Conservation (phyloP, 306 rosid species). For the Senna tora region DNA sequence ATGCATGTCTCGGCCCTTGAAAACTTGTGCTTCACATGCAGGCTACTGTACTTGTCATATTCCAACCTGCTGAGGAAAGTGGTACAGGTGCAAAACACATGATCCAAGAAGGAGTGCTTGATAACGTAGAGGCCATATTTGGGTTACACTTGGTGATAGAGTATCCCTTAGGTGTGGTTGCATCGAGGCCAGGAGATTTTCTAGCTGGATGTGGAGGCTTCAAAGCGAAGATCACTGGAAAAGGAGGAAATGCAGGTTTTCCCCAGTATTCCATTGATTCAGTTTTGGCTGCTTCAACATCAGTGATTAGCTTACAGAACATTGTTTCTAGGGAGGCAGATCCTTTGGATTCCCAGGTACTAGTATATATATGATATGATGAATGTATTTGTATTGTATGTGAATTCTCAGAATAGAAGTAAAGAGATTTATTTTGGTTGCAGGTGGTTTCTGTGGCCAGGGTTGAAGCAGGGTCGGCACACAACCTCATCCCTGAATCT, state of each 20-base stretch:
- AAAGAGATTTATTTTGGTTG: constrained; percentile 39
- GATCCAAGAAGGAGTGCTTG: constrained; percentile 72
- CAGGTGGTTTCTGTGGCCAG: constrained; percentile 88
- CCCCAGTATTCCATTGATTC: constrained; percentile 78
- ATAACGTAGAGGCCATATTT: constrained; percentile 77
- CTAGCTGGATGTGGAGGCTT: constrained; percentile 98
- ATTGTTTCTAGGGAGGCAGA: constrained; percentile 85
- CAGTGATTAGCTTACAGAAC: constrained; percentile 80
- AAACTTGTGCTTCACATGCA: constrained; percentile 39
- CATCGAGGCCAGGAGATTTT: constrained; percentile 77
- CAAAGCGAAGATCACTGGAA: constrained; percentile 79
- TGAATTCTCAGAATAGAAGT: no score
- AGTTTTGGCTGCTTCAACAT: constrained; percentile 77
- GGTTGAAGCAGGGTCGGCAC: constrained; percentile 63
- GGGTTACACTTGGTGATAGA: constrained; percentile 57
- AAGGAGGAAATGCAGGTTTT: constrained; percentile 75
- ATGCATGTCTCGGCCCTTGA: background rate
- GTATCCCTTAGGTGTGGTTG: constrained; percentile 66
- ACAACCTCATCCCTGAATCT: constrained; percentile 70
- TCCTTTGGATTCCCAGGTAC: constrained; percentile 94
- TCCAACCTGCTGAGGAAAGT: constrained; percentile 91
- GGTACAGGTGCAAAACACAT: constrained; percentile 83
- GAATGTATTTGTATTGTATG: no score
- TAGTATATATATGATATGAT: no score
- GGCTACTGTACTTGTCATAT: constrained; percentile 79